phyloP scores from a whole-genome alignment of 352 stramenopile species.

The Thraustotheca clavata region DNA sequence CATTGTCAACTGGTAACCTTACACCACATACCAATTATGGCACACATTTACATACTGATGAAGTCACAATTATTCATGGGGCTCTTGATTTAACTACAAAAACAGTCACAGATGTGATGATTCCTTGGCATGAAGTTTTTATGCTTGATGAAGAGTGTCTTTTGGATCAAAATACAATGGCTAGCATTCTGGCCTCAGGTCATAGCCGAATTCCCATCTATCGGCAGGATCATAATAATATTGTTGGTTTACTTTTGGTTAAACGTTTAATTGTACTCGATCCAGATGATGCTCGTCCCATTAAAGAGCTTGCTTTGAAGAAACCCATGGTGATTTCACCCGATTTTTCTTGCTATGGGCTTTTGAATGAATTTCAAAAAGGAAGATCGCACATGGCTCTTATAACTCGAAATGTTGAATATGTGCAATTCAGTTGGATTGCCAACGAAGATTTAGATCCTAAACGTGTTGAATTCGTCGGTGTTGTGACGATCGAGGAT shows the following conservation, averaged over 20 bases:
- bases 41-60: constrained; percentile 64
- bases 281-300: constrained; percentile 54
- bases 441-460: constrained; percentile 31
- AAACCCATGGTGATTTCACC: constrained; percentile 78
- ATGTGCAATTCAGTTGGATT: constrained; percentile 50
- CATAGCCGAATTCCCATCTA: constrained; percentile 88
- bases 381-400: constrained; percentile 77
- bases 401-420: constrained; percentile 44
- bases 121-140: constrained; percentile 78
- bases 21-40: constrained; percentile 29
- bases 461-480: constrained; percentile 50
- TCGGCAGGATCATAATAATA: constrained; percentile 48
- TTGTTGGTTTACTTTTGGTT: constrained; percentile 81
- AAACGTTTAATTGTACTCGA: constrained; percentile 87
- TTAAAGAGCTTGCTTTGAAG: constrained; percentile 54
- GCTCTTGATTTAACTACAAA: constrained; percentile 83
- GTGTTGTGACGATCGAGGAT: constrained; percentile 89
- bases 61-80: constrained; percentile 90
- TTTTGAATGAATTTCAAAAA: constrained; percentile 90
- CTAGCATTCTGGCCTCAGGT: constrained; percentile 74
- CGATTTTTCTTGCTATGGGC: constrained; percentile 70
- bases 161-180: constrained; percentile 62
- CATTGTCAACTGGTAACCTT: constrained; percentile 26
- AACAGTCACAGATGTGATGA: constrained; percentile 82
- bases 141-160: constrained; percentile 76